Base-by-base conservation (phyloP, 441 rosid species). In the Pelargonium fulgidum region DNA sequence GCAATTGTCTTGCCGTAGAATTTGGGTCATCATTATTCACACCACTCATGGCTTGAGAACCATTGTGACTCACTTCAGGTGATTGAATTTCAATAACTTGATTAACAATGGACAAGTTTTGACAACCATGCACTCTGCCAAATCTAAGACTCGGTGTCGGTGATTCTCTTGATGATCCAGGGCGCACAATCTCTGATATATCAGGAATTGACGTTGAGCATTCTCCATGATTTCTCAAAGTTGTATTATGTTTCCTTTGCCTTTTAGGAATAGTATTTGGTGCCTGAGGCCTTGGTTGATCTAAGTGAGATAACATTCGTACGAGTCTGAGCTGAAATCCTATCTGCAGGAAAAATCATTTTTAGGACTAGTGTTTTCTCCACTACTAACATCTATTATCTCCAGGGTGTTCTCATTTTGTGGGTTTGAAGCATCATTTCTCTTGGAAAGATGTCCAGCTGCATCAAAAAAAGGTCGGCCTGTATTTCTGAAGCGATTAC, bases 1-100 rank as follows among this genome's bases (percentile, higher is more conserved):
- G 95, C 17, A 91, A 70, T 79, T 93, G 98, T 77, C 85, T 84
- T 68, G 82, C 83, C 77, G 82, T 87, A 68, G 80, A 78, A 78
- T 85, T 83, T 59, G 77, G 82, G 29, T 78, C 88, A 68, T 76
- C 77, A 64, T 72, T 81, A 72, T 75, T 70, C 12, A 70, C 64
- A 48, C 73, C 73, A 71, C 77, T 82, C 52, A 52, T 26, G 69
- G 68, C 69, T 71, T 20, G 77, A 58, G 72, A 66, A 19, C 65
- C 50, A 45, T 48, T 61, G 24, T 24, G 65, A 67, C 85, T 80
- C 73, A 66, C 75, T 52, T 71, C 85, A 70, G 86, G 81, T 65
- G 83, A 78, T 17, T 82, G 85, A 71, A 84, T 62, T 72, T 77
- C 87, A 75, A 78, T 73, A 69, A 73, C 81, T 44, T 78, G 76